A percentile compares a stretch with the other conserved stretches of the same genome.
These are phyloP conservation scores for Cladosporium velox DNA, from an alignment of 2,329 filamentous ascomycete genomes.

Conservation along the genomic window DNA sequence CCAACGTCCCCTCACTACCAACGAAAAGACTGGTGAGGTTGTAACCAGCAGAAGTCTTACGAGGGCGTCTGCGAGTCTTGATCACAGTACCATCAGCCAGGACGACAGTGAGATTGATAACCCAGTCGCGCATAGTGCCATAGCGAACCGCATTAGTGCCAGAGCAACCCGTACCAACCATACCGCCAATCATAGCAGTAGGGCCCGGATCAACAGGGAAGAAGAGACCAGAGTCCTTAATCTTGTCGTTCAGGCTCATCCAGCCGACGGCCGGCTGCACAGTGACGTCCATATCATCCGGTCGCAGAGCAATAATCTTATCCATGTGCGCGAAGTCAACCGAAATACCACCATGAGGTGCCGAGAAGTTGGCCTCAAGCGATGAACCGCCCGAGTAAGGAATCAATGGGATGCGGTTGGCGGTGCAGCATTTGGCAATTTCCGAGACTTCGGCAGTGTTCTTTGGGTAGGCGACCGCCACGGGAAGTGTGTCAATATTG, in stretches of 20 bases:
- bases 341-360: constrained; percentile 81
- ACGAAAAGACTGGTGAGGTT: constrained; percentile 80
- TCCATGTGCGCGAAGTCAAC: constrained; percentile 92
- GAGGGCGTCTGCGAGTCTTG: constrained; percentile 74
- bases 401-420: constrained; percentile 77
- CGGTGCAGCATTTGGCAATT: constrained; percentile 72
- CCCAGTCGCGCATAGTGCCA: constrained; percentile 87
- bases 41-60: constrained; percentile 79
- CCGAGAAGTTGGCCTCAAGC: constrained; percentile 86
- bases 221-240: constrained; percentile 75
- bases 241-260: constrained; percentile 80
- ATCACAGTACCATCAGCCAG: constrained; percentile 76
- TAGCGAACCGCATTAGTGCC: constrained; percentile 73
- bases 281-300: constrained; percentile 88
- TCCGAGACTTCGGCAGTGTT: constrained; percentile 65
- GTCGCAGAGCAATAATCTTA: constrained; percentile 73
- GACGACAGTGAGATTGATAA: constrained; percentile 79
- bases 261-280: constrained; percentile 91
- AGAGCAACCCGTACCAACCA: constrained; percentile 74
- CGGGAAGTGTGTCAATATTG: constrained; percentile 64
- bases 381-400: constrained; percentile 85
- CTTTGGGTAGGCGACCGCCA: constrained; percentile 66
- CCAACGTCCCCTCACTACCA: constrained; percentile 78
- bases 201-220: constrained; percentile 88
- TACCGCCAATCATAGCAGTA: constrained; percentile 74